Base-by-base conservation (phyloP, 768 basidiomycete genomes). In the Termitomyces sp. region DNA sequence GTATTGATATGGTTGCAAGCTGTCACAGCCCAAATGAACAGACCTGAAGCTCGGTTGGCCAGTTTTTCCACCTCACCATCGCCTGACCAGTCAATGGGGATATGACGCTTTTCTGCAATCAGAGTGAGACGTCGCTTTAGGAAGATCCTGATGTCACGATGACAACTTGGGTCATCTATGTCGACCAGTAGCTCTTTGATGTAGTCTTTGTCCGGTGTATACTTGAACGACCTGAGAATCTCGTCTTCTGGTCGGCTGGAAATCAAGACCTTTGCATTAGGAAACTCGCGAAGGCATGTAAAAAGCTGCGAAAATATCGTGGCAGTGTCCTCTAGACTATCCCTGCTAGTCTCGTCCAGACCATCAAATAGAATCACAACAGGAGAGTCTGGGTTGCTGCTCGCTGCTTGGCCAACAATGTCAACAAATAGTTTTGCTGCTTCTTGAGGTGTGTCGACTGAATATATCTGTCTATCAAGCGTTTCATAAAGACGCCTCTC, bases 221-320 rank as follows among this genome's bases (percentile, higher is more conserved):
- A 22, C 7, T 27, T 27, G 37, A 66, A 64, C 26, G 60, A 43
- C 14, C 42, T 62, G 6, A 30, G 43, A 22, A 66, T 66, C 26
- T 58, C 62, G 47, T 64, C 59, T 24, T 66, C 65, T 7, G 65
- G 51, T 32, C 65, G 57, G 42, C 65, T 65, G 1, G 65, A 63
- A 47, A 65, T 55, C 16, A 64, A 56, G 37, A 65, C 33, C 32
- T 63, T 63, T 46, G 57, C 62, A n/a, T 61, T 64, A 3, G 34
- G 54, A 32, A 50, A 53, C 14, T 37, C n/a, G 4, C 26, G 20
- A 2, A 61, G 55, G 8, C 36, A 33, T 24, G 39, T 6, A 26
- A 62, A 62, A 20, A 62, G 47, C 18, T 34, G 20, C 2, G 64
- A 61, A 46, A 65, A 63, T 39, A 61, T 56, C 1, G 27, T 34